Base-by-base conservation (phyloP, 306 rosid genomes). In the Quercus cerris region DNA sequence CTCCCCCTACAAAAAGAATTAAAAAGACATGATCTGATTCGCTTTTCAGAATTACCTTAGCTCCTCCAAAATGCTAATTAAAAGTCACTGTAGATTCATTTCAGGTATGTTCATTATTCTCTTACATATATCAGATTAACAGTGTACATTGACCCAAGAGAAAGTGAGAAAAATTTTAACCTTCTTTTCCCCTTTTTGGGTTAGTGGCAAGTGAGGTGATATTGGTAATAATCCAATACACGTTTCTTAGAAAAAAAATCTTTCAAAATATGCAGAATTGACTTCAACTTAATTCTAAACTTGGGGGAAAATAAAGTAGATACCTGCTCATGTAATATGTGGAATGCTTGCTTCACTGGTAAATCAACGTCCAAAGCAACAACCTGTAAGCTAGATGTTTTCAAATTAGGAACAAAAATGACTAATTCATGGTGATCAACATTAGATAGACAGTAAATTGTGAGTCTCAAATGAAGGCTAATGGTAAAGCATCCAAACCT, bases 281-380 rank as follows among this genome's bases (percentile, higher is more conserved):
- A 20, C 52, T 67, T 79, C 8, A 58, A 13, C 59, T 59, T 23
- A 71, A 83, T 78, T 68, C 31, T 56, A 75, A 73, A 25, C 74
- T 23, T 46, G 51, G 77, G 33, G 75, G 22, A 76, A 77, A 67
- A 25, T 64, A 67, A 68, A 64, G n/a, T 54, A 77, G 31, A 75
- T 91, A 89, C 99, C 98, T 93, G 98, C 85, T 96, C 98, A 52
- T 96, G 97, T 81, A 96, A 84, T 80, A 93, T 89, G 78, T 96
- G 98, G 86, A 96, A 96, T 77, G 99, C 98, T 85, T 96, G 94
- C 88, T 96, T 93, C 86, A 96, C 98, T 12, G 99, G 99, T 79
- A 96, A 77, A 79, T 91, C 94, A 79, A 89, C 87, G 82, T 93
- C 98, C 89, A 96, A 84, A 61, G 97, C 90, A 51, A 93, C 91